A percentile compares a stretch with the other conserved stretches of the same genome.
These are phyloP conservation scores for Parathielavia hyrcaniae DNA, from an alignment of 495 filamentous ascomycete species.

Conservation along the genomic window DNA sequence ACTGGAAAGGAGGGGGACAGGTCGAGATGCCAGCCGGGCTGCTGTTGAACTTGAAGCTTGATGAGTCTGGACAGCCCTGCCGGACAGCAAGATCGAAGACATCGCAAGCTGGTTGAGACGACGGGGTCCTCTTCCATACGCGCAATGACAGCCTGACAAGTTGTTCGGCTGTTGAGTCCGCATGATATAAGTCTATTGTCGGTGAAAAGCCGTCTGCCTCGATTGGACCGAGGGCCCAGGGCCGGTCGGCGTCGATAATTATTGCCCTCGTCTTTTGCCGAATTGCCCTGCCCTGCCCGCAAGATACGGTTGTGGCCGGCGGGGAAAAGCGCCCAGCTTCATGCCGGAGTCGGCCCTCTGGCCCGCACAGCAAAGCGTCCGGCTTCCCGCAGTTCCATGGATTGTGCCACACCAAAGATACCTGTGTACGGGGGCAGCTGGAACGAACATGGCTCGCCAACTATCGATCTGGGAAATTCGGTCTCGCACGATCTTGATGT, in stretches of 20 bases:
- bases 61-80: constrained; percentile 21
- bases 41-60: constrained; percentile 24
- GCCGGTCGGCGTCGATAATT: too few relatives aligned
- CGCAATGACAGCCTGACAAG: too few relatives aligned
- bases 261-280: neutral
- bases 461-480: neutral
- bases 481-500: neutral
- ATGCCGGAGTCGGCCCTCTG: constrained; percentile 6
- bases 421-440: neutral
- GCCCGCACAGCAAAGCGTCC: constrained; percentile 13
- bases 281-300: constrained; percentile 16
- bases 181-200: too few relatives aligned
- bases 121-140: neutral
- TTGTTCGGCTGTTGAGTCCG: too few relatives aligned
- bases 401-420: constrained; percentile 6
- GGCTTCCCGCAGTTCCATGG: neutral
- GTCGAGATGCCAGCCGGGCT: constrained; percentile 16
- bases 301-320: constrained; percentile 15
- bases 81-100: constrained; percentile 8
- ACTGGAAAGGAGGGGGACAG: constrained; percentile 10
- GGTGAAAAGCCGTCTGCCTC: too few relatives aligned
- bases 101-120: constrained; percentile 10
- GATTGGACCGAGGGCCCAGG: too few relatives aligned
- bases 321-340: constrained; percentile 19
- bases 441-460: neutral